Evolutionary conservation across 176 grass and related monocot genomes (phyloP).

Genomic region (Bolboschoenus planiculmis): DNA sequence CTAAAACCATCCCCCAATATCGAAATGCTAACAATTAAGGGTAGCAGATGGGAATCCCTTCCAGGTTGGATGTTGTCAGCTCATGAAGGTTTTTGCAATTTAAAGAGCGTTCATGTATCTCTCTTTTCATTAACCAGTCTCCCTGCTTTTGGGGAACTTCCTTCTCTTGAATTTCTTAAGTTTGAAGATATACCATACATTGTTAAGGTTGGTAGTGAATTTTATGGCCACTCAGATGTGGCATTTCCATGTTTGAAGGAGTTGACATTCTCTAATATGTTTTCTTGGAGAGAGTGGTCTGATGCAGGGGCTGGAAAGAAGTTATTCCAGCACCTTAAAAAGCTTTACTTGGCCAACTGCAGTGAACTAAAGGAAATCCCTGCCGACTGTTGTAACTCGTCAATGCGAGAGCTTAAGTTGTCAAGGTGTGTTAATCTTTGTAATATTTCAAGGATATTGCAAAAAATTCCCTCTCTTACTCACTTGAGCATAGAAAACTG

Average conservation of each 20-base stretch:
- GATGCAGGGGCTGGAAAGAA: not conserved
- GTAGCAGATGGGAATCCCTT: not conserved
- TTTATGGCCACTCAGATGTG: constrained; percentile 23
- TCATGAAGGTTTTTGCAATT: constrained; percentile 17
- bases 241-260: constrained; percentile 32
- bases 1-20: not conserved
- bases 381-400: no score
- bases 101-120: not conserved
- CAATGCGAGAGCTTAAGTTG: no score
- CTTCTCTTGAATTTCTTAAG: constrained; percentile 16
- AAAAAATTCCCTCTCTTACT: no score
- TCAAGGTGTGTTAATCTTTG: not conserved
- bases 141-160: constrained; percentile 33
- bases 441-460: not conserved
- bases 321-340: no score
- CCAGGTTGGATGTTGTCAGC: not conserved
- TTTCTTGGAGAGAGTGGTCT: no score
- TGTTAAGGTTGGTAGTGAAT: constrained; percentile 21
- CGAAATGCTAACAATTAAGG: not conserved
- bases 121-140: constrained; percentile 16
- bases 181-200: constrained; percentile 7
- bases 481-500: not conserved
- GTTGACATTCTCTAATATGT: no score
- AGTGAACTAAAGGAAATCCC: no score
- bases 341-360: no score